phyloP scores from a whole-genome alignment of 108 stramenopile genomes.

The Stephanodiscus triporus region DNA sequence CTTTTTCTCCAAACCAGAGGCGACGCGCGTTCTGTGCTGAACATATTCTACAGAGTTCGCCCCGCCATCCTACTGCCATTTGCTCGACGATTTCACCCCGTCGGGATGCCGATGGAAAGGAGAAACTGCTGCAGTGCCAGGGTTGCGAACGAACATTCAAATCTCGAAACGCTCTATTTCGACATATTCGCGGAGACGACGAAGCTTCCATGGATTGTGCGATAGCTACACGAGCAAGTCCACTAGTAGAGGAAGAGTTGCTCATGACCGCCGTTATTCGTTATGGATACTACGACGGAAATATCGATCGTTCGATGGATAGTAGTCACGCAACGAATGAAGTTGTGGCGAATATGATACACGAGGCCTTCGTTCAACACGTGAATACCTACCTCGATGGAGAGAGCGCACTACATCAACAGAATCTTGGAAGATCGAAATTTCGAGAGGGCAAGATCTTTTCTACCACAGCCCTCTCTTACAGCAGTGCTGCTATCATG shows the following conservation, averaged over 20 bases:
- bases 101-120: conserved; percentile 4
- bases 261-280: conserved; percentile 35
- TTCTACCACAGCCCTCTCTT: conserved; percentile 45
- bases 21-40: neutral
- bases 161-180: conserved; percentile 77
- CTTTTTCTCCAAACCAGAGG: neutral
- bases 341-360: conserved; percentile 45
- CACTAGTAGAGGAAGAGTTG: conserved; percentile 16
- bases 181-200: conserved; percentile 60
- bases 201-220: conserved; percentile 8
- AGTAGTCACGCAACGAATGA: conserved; percentile 22
- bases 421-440: neutral
- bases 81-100: neutral
- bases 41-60: neutral
- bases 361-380: conserved; percentile 28
- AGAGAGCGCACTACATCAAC: neutral
- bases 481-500: conserved; percentile 54
- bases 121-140: conserved; percentile 29
- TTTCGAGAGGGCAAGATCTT: conserved; percentile 2
- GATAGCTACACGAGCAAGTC: neutral
- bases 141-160: conserved; percentile 53
- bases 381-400: conserved; percentile 11
- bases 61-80: neutral
- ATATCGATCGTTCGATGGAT: neutral
- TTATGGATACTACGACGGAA: conserved; percentile 33